Conservation (phyloP, 495 filamentous ascomycete genomes). For the Cercophora sp. region DNA sequence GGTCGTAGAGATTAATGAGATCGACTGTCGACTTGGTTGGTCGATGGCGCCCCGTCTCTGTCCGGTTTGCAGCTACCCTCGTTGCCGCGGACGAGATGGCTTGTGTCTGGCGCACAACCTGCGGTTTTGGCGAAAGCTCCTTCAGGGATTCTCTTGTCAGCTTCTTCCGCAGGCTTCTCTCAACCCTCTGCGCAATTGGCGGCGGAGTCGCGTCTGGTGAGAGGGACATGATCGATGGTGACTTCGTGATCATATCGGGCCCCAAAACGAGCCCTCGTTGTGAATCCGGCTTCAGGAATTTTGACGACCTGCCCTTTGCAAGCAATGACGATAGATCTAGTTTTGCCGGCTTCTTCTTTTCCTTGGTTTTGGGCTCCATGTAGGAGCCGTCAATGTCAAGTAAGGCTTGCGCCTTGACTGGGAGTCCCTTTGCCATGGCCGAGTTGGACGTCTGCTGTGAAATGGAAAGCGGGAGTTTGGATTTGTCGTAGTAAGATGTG, state of each 20-base stretch:
- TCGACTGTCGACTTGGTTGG: conserved; percentile 27
- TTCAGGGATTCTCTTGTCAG: conserved; percentile 33
- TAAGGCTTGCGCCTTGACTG: conserved; percentile 38
- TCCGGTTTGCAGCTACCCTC: neutral
- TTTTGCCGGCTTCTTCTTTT: conserved; percentile 42
- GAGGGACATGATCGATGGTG: conserved; percentile 39
- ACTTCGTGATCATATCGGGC: conserved; percentile 29
- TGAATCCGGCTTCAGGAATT: conserved; percentile 18
- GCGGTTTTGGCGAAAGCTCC: conserved; percentile 12
- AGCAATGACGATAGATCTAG: conserved; percentile 44
- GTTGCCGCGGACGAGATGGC: too few species aligned
- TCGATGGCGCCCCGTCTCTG: conserved; percentile 5
- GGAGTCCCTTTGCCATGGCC: conserved; percentile 50
- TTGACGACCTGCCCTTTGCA: conserved; percentile 13
- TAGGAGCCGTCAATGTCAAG: conserved; percentile 37
- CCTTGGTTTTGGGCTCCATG: conserved; percentile 9
- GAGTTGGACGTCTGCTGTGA: conserved; percentile 54
- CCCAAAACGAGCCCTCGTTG: conserved; percentile 20
- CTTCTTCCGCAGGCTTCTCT: conserved; percentile 24
- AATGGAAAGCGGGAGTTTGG: conserved; percentile 47
- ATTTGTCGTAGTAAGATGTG: conserved; percentile 49
- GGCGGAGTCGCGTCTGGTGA: conserved; percentile 26
- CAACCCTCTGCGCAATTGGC: conserved; percentile 23
- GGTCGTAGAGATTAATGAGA: conserved; percentile 45
- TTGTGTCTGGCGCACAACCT: conserved; percentile 23